Evolutionary conservation across 495 filamentous ascomycete species (phyloP).

Genomic region (Letharia lupina): DNA sequence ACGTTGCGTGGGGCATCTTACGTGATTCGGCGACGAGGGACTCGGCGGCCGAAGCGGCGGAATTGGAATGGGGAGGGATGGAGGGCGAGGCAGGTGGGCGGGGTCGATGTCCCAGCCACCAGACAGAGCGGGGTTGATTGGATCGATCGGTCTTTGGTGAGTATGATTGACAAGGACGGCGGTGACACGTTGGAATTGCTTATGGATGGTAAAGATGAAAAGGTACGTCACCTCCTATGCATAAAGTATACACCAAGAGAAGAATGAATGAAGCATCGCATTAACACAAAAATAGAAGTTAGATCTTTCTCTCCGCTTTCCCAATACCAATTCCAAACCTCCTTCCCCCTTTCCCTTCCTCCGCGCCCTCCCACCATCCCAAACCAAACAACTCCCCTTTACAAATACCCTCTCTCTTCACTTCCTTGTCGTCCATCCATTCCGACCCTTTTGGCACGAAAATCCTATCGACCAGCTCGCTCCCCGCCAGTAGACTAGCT

Average conservation of each 20-base stretch:
- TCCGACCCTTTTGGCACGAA: background rate
- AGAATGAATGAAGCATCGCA: background rate
- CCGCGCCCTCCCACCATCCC: background rate
- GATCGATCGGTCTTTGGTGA: background rate
- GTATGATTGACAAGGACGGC: background rate
- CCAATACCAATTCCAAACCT: background rate
- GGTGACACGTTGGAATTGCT: background rate
- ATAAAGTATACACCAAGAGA: background rate
- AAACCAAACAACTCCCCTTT: background rate
- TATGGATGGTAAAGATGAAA: no score
- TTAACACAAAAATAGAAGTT: background rate
- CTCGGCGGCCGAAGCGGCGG: no score
- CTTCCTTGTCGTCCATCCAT: background rate
- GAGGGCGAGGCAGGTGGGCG: slow-evolving; percentile 29
- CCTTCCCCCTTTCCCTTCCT: background rate
- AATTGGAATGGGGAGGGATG: slow-evolving; percentile 1
- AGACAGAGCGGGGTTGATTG: background rate
- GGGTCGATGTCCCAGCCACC: slow-evolving; percentile 39
- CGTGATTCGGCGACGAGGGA: no score
- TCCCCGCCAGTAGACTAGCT: background rate
- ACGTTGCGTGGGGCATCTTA: no score
- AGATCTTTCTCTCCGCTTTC: background rate
- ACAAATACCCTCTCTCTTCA: background rate
- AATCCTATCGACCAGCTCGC: background rate
- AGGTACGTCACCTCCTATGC: background rate